These are phyloP conservation scores for Chaetothyriales sp. DNA, from an alignment of 2,329 filamentous ascomycete genomes.

Conservation along the genomic window DNA sequence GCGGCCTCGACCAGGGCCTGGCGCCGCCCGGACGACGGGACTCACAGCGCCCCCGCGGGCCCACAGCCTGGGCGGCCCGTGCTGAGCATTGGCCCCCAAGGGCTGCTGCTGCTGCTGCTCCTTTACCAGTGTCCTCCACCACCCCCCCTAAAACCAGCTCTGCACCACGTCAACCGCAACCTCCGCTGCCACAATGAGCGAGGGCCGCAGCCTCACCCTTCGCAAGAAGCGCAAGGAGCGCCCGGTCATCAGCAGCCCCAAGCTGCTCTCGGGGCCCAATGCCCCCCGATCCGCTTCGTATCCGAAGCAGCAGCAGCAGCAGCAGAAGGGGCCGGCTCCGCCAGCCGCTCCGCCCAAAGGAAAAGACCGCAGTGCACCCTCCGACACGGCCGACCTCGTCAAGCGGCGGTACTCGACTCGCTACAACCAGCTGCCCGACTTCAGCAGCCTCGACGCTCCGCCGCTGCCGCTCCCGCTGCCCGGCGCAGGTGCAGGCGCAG, in stretches of 20 bases:
- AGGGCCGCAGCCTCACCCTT: conserved; percentile 46
- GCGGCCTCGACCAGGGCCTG: no score
- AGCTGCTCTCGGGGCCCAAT: conserved; percentile 36
- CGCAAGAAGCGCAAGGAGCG: conserved; percentile 46
- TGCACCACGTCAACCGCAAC: not conserved
- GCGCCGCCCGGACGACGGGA: no score
- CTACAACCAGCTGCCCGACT: conserved; percentile 63
- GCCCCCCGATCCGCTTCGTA: conserved; percentile 22
- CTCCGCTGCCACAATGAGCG: conserved; percentile 27
- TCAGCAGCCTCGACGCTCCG: conserved; percentile 54
- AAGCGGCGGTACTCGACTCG: conserved; percentile 90
- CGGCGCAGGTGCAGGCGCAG: no score
- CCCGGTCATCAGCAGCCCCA: conserved; percentile 42
- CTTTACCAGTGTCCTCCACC: not conserved
- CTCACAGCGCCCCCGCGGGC: no score
- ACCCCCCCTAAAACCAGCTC: not conserved
- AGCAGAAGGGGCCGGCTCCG: conserved; percentile 22
- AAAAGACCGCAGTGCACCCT: conserved; percentile 29
- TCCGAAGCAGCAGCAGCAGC: conserved; percentile 22
- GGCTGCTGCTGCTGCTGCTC: not conserved
- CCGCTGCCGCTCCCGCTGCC: conserved; percentile 53
- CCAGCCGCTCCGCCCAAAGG: conserved; percentile 22
- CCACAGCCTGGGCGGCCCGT: not conserved
- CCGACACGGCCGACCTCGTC: conserved; percentile 60
- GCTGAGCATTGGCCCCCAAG: not conserved